Evolutionary conservation across 768 basidiomycete genomes (phyloP), one percentile per base, ranked within the genome.

Genomic region (Lactifluus subvellereus): DNA sequence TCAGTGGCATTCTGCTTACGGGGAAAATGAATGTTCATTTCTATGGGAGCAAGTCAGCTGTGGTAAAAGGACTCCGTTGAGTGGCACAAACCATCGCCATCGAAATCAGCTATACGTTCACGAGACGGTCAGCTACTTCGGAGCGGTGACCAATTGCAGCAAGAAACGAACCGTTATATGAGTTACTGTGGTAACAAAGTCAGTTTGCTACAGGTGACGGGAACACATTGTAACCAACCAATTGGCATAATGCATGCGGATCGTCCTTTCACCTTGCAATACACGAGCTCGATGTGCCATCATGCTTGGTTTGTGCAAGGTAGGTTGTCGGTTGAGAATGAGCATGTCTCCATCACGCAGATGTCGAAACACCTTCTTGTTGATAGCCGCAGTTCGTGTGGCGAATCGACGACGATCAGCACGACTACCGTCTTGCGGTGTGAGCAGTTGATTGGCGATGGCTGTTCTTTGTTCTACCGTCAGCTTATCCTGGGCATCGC

Each of bases 1-100:
- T 16, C 14, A 50, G 27, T 38, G 22, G 18, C 35, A 43, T 20
- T 53, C 43, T 13, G 78, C 91, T 76, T 74, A 92, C 93, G 96
- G 69, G 97, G 95, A 69, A 99, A 99, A 78, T 99, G 97, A 54
- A 99, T 94, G 76, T 99, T 99, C 96, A 99, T 99, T 74, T 99
- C 96, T 93, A 67, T 65, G 30, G 59, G 59, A 62, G 42, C 22
- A 6, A 38, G 72, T 67, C 67, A n/a, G 62, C 52, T 60, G 47
- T 62, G 43, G 33, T 30, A 38, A 61, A 62, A 13, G 6, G 16
- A 42, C 38, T 49, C 51, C 18, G 49, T 40, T 57, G 68, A 10
- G 13, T 43, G 48, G n/a, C 18, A 72, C 81, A 69, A 64, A 87
- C 88, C 89, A 76, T 96, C 93, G 67, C 93, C 93, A 69, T 96